Conservation (phyloP, 2,329 filamentous ascomycete species). For the Hymenoscyphus repandus region DNA sequence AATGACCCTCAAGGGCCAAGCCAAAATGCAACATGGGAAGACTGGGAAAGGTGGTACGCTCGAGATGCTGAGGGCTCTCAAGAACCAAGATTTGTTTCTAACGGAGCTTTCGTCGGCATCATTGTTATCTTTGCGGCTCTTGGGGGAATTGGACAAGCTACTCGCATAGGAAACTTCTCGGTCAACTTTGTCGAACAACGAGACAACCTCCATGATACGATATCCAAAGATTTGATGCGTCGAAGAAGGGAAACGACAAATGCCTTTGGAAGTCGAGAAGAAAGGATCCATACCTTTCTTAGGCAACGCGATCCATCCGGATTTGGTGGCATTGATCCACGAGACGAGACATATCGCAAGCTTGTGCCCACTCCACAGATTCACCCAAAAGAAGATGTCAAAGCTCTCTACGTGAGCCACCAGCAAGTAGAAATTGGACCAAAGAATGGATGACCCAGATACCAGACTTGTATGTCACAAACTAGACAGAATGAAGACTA, state of each 20-base stretch:
- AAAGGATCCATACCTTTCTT: constrained; percentile 73
- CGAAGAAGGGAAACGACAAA: constrained; percentile 48
- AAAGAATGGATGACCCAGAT: constrained; percentile 3
- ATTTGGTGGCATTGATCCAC: constrained; percentile 17
- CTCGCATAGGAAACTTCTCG: constrained; percentile 59
- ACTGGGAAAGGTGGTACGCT: constrained; percentile 82
- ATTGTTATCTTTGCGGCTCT: constrained; percentile 64
- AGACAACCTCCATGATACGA: constrained; percentile 60
- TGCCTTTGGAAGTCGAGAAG: constrained; percentile 49
- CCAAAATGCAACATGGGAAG: constrained; percentile 92
- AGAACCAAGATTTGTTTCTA: constrained; percentile 64
- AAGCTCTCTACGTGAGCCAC: constrained; percentile 14
- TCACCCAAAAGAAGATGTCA: constrained; percentile 39
- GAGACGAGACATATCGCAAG: constrained; percentile 41
- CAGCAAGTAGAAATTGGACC: constrained; percentile 13
- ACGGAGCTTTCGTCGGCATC: constrained; percentile 71
- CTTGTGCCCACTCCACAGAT: constrained; percentile 41
- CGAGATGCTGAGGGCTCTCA: constrained; percentile 42
- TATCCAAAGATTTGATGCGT: constrained; percentile 56
- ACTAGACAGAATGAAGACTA: too few relatives aligned
- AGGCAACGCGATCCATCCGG: constrained; percentile 56
- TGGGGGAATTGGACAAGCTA: constrained; percentile 67
- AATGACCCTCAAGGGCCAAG: constrained; percentile 40
- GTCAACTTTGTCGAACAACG: constrained; percentile 59
- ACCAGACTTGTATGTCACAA: too few relatives aligned